Evolutionary conservation across 306 rosid species (phyloP).

Genomic region (Argentina anserina): DNA sequence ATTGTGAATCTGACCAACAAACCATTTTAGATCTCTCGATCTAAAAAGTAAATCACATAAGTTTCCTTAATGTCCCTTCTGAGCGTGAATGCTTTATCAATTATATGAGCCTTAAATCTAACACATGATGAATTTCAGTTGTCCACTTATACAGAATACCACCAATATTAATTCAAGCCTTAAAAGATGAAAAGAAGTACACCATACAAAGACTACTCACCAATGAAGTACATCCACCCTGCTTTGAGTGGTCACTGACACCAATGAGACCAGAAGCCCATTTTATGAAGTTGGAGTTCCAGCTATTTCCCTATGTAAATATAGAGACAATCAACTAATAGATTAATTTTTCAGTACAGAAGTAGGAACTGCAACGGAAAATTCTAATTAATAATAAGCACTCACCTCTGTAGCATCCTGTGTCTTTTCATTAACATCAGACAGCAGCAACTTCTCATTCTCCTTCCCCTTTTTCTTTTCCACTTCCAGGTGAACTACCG

Average conservation of each 20-base stretch:
- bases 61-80: no score
- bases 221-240: constrained; percentile 40
- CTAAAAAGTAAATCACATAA: no score
- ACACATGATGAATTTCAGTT: background rate
- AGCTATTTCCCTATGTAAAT: constrained; percentile 56
- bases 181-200: constrained; percentile 7
- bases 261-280: constrained; percentile 96
- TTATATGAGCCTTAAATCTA: background rate
- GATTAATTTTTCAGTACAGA: background rate
- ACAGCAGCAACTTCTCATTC: constrained; percentile 68
- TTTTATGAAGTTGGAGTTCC: constrained; percentile 83
- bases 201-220: constrained; percentile 38
- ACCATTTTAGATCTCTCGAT: no score
- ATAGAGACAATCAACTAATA: constrained; percentile 8
- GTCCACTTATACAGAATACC: background rate
- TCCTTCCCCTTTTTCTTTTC: constrained; percentile 88
- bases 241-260: constrained; percentile 54
- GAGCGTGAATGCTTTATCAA: background rate
- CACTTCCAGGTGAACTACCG: constrained; percentile 88
- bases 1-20: no score
- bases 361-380: background rate
- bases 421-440: constrained; percentile 45
- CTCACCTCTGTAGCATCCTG: constrained; percentile 60
- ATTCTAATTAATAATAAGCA: constrained; percentile 12
- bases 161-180: constrained; percentile 1